phyloP scores from a whole-genome alignment of 1,139 yeast species.

The Diutina neorugosa region DNA sequence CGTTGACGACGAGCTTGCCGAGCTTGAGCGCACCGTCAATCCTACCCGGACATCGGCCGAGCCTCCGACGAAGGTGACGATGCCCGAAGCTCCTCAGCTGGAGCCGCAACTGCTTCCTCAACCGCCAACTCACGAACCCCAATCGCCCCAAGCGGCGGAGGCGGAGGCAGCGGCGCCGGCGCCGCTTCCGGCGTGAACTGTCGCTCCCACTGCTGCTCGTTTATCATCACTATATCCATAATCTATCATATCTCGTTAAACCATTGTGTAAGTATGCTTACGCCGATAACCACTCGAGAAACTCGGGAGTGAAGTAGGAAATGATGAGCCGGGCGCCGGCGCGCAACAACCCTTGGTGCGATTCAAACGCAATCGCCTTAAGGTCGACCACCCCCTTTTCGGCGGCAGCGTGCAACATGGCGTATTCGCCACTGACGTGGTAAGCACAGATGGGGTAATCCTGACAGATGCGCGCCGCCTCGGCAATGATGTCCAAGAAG shows the following conservation, averaged over 20 bases:
- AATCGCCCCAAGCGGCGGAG: neutral
- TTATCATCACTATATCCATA: neutral
- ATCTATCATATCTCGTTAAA: neutral
- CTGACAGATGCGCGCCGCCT: conserved; percentile 70
- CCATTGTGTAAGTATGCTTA: no score
- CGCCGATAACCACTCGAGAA: conserved; percentile 73
- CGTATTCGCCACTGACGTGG: conserved; percentile 96
- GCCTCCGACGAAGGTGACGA: neutral
- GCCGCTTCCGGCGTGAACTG: neutral
- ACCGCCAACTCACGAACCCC: neutral
- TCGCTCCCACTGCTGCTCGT: neutral
- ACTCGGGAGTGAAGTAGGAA: conserved; percentile 91
- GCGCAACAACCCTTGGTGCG: conserved; percentile 82
- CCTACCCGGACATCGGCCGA: neutral
- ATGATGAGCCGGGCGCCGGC: conserved; percentile 94
- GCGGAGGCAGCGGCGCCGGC: neutral
- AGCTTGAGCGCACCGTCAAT: neutral
- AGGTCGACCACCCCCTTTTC: conserved; percentile 89
- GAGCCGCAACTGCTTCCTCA: neutral
- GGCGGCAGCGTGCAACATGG: conserved; percentile 98
- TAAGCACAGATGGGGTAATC: conserved; percentile 90
- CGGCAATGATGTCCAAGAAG: conserved; percentile 80
- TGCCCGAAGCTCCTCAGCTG: neutral
- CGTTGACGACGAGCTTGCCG: conserved; percentile 2
- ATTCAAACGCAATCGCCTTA: conserved; percentile 81